phyloP scores from a whole-genome alignment of 176 grass and related monocot species.

The Bromus sterilis region DNA sequence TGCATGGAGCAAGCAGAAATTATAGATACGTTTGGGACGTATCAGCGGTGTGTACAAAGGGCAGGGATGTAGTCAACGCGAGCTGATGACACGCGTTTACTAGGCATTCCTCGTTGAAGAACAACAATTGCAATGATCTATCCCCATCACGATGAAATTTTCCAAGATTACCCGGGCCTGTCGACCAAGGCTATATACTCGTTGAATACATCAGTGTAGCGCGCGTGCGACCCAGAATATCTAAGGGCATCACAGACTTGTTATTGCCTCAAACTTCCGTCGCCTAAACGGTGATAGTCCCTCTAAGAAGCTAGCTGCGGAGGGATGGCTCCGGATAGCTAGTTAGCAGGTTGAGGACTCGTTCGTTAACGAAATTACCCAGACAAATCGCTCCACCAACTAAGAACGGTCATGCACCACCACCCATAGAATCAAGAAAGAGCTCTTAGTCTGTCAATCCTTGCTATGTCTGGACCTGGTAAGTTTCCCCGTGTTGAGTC shows the following conservation, averaged over 20 bases:
- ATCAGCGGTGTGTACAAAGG: too few relatives aligned
- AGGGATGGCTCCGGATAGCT: constrained; percentile 48
- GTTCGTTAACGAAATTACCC: constrained; percentile 66
- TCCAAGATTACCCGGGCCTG: constrained; percentile 51
- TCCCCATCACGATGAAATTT: constrained; percentile 89
- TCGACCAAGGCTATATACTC: constrained; percentile 74
- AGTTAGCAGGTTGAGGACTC: constrained; percentile 65
- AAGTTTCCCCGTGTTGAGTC: constrained; percentile 47
- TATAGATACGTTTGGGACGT: too few relatives aligned
- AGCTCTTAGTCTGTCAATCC: constrained; percentile 55
- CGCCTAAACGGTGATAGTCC: constrained; percentile 80
- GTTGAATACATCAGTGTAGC: constrained; percentile 72
- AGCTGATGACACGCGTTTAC: too few relatives aligned
- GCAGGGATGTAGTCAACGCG: too few relatives aligned
- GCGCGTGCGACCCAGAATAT: constrained; percentile 59
- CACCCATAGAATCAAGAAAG: constrained; percentile 59
- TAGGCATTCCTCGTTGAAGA: too few relatives aligned
- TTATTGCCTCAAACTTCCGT: too few relatives aligned
- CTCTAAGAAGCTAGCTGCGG: constrained; percentile 80
- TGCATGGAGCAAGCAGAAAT: too few relatives aligned
- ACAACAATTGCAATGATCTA: too few relatives aligned
- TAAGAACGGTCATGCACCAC: constrained; percentile 40
- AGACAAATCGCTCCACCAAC: constrained; percentile 69
- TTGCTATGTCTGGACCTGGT: constrained; percentile 55
- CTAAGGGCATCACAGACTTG: constrained; percentile 75